Evolutionary conservation across 768 basidiomycete species (phyloP).

Genomic region (Boletus subcaerulescens): DNA sequence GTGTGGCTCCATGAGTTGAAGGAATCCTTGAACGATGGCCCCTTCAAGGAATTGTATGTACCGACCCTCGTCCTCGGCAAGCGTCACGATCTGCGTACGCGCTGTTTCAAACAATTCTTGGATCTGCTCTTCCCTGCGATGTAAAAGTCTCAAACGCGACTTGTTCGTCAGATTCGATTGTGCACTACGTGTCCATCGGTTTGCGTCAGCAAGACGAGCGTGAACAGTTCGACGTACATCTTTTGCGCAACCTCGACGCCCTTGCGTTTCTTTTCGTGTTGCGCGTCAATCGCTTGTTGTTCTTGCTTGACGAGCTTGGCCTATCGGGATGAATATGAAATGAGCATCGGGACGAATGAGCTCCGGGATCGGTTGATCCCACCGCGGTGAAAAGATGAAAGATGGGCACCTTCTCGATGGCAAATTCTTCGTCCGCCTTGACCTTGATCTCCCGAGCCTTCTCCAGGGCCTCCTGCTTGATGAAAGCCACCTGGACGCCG

Average conservation of each 20-base stretch:
- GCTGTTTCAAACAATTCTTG: conserved; percentile 83
- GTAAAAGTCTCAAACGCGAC: conserved; percentile 85
- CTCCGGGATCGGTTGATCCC: background rate
- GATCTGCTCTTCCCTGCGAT: conserved; percentile 87
- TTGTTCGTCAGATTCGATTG: conserved; percentile 97
- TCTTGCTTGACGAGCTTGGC: conserved; percentile 98
- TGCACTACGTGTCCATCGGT: conserved; percentile 48
- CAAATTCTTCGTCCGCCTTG: conserved; percentile 98
- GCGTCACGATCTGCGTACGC: conserved; percentile 56
- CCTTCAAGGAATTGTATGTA: conserved; percentile 84
- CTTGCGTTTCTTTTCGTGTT: conserved; percentile 95
- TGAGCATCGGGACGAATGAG: too few relatives aligned
- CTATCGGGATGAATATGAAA: conserved; percentile 38
- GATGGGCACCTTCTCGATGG: conserved; percentile 84
- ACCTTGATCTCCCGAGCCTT: conserved; percentile 96
- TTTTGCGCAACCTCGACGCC: conserved; percentile 92
- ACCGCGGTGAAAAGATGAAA: background rate
- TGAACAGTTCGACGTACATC: conserved; percentile 59
- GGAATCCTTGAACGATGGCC: conserved; percentile 80
- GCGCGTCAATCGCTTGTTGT: conserved; percentile 89
- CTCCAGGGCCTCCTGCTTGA: conserved; percentile 97
- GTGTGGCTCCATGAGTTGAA: conserved; percentile 74
- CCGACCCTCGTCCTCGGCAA: conserved; percentile 61
- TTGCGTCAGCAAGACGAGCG: background rate
- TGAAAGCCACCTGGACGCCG: conserved; percentile 79